Percentiles rank a stretch among this genome's conserved stretches.
phyloP scores from a whole-genome alignment of 148 eudicot species.

The Beta vulgaris region DNA sequence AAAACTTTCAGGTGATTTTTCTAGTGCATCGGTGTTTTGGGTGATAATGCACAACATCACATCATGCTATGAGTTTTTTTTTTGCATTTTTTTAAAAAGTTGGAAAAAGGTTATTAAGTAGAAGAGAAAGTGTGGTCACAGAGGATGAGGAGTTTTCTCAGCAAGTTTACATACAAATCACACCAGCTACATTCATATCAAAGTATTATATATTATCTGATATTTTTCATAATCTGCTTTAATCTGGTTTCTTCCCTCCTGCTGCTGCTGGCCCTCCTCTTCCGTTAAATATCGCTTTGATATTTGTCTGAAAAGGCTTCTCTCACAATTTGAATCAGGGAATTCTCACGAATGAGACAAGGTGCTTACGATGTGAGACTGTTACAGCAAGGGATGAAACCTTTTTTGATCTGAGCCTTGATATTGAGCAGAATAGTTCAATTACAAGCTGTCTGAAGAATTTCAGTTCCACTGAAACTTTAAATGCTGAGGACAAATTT shows the following conservation, averaged over 20 bases:
- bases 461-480: constrained; percentile 84
- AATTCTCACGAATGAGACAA: constrained; percentile 80
- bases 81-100: not conserved
- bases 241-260: not conserved
- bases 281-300: not conserved
- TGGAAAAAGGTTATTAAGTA: not conserved
- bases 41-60: not conserved
- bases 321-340: constrained; percentile 47
- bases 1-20: constrained; percentile 65
- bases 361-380: constrained; percentile 82
- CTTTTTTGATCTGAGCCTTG: constrained; percentile 82
- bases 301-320: constrained; percentile 7
- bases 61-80: not conserved
- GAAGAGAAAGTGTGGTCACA: not conserved
- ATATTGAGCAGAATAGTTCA: constrained; percentile 87
- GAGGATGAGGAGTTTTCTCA: not conserved
- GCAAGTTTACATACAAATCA: not conserved
- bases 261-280: not conserved
- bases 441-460: constrained; percentile 82
- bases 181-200: not conserved
- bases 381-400: constrained; percentile 91
- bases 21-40: not conserved
- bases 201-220: not conserved
- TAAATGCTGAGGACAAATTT: constrained; percentile 93
- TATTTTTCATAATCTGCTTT: not conserved